A percentile compares a stretch with the other conserved stretches of the same genome.
Conservation (phyloP, 169 alveolate species). For the Ichthyophthirius multifiliis region DNA sequence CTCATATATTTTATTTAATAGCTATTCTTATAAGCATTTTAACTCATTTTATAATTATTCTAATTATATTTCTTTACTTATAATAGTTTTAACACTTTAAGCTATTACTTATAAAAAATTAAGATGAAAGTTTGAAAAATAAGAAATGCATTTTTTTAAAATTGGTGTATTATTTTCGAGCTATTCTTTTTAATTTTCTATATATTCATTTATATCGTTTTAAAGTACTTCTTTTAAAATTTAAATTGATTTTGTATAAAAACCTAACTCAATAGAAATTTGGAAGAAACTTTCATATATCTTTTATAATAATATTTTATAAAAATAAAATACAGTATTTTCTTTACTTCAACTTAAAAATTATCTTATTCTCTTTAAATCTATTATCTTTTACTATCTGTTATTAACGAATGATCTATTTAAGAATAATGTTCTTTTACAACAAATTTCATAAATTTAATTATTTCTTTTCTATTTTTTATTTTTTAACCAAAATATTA, state of each 20-base stretch:
- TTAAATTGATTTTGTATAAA: neutral
- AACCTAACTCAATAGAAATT: neutral
- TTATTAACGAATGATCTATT: neutral
- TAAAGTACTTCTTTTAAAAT: neutral
- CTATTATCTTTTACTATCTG: neutral
- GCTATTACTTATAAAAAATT: neutral
- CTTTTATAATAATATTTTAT: neutral
- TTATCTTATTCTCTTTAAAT: neutral
- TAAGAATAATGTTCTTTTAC: neutral
- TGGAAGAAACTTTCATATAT: neutral
- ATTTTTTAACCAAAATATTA: neutral
- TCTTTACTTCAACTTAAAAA: constrained; percentile 1
- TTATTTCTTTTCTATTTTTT: neutral
- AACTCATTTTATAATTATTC: neutral
- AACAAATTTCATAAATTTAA: constrained; percentile 4
- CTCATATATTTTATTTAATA: neutral
- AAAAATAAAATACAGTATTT: neutral
- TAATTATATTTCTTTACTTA: neutral
- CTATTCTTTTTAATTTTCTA: neutral
- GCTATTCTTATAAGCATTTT: neutral
- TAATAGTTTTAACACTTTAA: neutral
- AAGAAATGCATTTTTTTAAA: neutral
- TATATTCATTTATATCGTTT: neutral
- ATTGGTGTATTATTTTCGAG: neutral
- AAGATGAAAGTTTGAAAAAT: neutral